Evolutionary conservation across 306 rosid species (phyloP).

Genomic region (Calophaca sinica): DNA sequence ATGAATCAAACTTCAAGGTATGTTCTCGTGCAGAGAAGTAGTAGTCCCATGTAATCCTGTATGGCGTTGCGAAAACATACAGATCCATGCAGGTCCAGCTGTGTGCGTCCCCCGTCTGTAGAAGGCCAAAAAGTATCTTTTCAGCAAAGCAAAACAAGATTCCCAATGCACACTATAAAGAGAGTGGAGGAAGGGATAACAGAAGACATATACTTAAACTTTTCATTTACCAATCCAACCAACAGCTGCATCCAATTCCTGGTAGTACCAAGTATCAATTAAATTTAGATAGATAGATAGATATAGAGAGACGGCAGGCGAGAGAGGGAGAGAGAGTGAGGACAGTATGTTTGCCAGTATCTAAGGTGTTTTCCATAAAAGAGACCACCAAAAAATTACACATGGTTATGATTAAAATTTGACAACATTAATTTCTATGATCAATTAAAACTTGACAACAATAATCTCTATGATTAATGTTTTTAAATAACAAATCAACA

Average conservation of each 20-base stretch:
- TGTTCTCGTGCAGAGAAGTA: slow-evolving; percentile 86
- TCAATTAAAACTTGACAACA: too few species aligned
- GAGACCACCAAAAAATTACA: background rate
- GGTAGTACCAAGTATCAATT: background rate
- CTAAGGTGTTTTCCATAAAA: background rate
- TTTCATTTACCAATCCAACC: slow-evolving; percentile 21
- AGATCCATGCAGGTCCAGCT: slow-evolving; percentile 99
- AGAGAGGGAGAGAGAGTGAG: background rate
- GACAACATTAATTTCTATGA: background rate
- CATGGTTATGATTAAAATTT: background rate
- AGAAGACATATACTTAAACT: background rate
- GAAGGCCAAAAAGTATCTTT: slow-evolving; percentile 8
- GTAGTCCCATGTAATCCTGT: slow-evolving; percentile 97
- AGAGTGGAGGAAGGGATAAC: background rate
- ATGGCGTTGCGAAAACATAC: slow-evolving; percentile 95
- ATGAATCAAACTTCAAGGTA: slow-evolving; percentile 78
- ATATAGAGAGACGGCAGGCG: too few species aligned
- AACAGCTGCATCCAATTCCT: slow-evolving; percentile 24
- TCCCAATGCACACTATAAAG: background rate
- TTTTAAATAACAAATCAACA: background rate
- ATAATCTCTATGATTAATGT: background rate
- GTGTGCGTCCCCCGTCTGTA: slow-evolving; percentile 90
- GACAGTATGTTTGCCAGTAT: background rate
- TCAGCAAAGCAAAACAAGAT: slow-evolving; percentile 30
- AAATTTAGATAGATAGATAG: too few species aligned